Percentiles rank a stretch among this genome's conserved stretches.
Conservation (phyloP, 495 filamentous ascomycete genomes). For the Bathelium albidoporum region DNA sequence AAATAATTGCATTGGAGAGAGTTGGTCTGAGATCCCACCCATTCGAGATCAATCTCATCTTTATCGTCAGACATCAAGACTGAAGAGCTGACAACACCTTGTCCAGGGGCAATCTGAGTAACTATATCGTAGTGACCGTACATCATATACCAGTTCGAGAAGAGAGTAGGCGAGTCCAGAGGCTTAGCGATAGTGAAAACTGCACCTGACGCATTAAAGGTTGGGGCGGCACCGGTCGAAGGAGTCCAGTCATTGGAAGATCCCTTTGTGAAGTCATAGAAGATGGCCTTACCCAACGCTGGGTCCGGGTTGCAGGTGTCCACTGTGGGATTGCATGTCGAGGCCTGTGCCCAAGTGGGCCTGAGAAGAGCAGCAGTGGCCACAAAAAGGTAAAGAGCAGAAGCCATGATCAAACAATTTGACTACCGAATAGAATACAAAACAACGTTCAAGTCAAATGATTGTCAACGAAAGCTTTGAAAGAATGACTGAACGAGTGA, state of each 20-base stretch:
- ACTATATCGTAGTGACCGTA: constrained; percentile 51
- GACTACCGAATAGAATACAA: neutral
- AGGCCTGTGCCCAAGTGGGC: neutral
- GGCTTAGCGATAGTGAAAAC: constrained; percentile 72
- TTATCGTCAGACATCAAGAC: constrained; percentile 83
- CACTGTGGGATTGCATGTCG: neutral
- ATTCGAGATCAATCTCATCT: constrained; percentile 93
- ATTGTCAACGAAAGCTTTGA: neutral
- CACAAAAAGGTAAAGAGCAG: neutral
- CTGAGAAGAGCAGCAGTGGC: neutral
- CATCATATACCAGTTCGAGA: constrained; percentile 67
- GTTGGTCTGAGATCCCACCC: constrained; percentile 53
- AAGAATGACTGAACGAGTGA: neutral
- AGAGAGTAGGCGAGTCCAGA: constrained; percentile 76
- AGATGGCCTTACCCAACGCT: constrained; percentile 68
- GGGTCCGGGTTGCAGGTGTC: constrained; percentile 59
- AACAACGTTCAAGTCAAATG: neutral
- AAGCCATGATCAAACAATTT: neutral
- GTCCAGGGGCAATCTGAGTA: constrained; percentile 51
- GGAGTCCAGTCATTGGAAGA: constrained; percentile 56
- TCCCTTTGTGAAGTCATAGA: constrained; percentile 71
- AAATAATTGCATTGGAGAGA: constrained; percentile 89
- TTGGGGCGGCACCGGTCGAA: constrained; percentile 45
- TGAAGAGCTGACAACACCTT: constrained; percentile 70
- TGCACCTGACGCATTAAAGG: constrained; percentile 67